Percentiles rank a stretch among this genome's conserved stretches.
phyloP scores from a whole-genome alignment of 352 stramenopile species.

The Plasmopara halstedii region DNA sequence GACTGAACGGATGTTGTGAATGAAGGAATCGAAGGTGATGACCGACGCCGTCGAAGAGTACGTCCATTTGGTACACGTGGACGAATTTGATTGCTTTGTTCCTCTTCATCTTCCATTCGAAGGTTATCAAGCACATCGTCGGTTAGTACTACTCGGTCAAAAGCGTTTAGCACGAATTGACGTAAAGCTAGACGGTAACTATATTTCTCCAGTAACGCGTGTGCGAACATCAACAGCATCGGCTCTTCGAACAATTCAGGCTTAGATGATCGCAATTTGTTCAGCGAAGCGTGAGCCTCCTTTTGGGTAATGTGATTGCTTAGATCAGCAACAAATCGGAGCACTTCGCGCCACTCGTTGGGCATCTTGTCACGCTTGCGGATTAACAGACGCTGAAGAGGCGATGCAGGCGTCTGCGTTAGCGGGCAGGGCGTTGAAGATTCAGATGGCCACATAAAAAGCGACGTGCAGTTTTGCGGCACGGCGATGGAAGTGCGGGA shows the following conservation, averaged over 20 bases:
- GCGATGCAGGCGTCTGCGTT: constrained; percentile 44
- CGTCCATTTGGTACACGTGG: constrained; percentile 40
- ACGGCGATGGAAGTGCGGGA: constrained; percentile 71
- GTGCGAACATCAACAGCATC: constrained; percentile 72
- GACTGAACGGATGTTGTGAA: constrained; percentile 82
- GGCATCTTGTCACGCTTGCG: constrained; percentile 50
- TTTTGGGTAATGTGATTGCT: constrained; percentile 89
- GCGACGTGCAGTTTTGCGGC: constrained; percentile 65
- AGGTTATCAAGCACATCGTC: constrained; percentile 75
- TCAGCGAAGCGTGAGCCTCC: constrained; percentile 76
- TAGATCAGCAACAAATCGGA: constrained; percentile 71
- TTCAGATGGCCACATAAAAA: constrained; percentile 70
- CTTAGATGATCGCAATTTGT: constrained; percentile 72
- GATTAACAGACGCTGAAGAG: constrained; percentile 50
- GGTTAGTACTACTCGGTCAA: constrained; percentile 60
- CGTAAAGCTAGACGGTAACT: constrained; percentile 77
- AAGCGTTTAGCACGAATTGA: constrained; percentile 83
- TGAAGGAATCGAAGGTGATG: constrained; percentile 81
- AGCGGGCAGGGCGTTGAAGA: constrained; percentile 28
- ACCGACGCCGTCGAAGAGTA: constrained; percentile 56
- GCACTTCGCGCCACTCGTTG: constrained; percentile 66
- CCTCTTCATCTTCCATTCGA: constrained; percentile 34
- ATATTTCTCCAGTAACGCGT: constrained; percentile 79
- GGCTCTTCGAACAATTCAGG: constrained; percentile 75
- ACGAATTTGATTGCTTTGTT: constrained; percentile 35